A percentile compares a stretch with the other conserved stretches of the same genome.
These are phyloP conservation scores for Calonectria montana DNA, from an alignment of 2,329 filamentous ascomycete genomes.

Conservation along the genomic window DNA sequence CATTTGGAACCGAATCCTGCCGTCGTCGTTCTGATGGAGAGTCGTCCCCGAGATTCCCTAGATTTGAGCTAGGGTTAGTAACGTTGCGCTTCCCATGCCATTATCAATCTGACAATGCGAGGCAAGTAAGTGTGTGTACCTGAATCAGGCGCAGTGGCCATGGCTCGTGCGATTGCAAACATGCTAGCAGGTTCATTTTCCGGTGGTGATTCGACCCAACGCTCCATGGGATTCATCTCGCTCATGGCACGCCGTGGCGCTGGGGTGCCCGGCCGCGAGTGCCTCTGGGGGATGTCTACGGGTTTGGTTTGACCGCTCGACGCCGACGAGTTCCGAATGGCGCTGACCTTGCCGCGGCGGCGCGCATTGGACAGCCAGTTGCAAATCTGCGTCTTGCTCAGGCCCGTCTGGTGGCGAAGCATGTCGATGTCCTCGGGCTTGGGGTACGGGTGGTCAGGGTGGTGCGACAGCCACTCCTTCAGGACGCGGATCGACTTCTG, in stretches of 20 bases:
- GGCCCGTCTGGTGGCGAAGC: slow-evolving; percentile 77
- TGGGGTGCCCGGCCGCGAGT: slow-evolving; percentile 45
- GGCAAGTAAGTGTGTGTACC: not conserved
- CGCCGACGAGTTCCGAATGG: not conserved
- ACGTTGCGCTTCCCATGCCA: not conserved
- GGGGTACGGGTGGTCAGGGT: slow-evolving; percentile 14
- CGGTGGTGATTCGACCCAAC: slow-evolving; percentile 45
- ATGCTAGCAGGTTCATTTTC: slow-evolving; percentile 45
- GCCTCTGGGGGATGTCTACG: slow-evolving; percentile 67
- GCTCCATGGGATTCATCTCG: slow-evolving; percentile 38
- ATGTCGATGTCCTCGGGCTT: slow-evolving; percentile 44
- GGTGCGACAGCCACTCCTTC: slow-evolving; percentile 15
- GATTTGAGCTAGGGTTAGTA: not conserved
- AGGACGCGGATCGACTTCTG: slow-evolving; percentile 13
- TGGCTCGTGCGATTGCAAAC: slow-evolving; percentile 42
- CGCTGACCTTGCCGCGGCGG: slow-evolving; percentile 74
- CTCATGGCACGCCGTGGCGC: slow-evolving; percentile 31
- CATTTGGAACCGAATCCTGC: not conserved
- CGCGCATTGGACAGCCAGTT: slow-evolving; percentile 92
- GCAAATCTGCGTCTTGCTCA: slow-evolving; percentile 81
- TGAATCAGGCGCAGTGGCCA: slow-evolving; percentile 24
- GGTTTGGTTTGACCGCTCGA: slow-evolving; percentile 34
- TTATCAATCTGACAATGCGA: not conserved
- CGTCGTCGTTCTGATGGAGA: not conserved
- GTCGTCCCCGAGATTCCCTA: not conserved